Evolutionary conservation across 106 monocot genomes (phyloP), one percentile per base, ranked within the genome.

Genomic region (Iris macrosiphon): DNA sequence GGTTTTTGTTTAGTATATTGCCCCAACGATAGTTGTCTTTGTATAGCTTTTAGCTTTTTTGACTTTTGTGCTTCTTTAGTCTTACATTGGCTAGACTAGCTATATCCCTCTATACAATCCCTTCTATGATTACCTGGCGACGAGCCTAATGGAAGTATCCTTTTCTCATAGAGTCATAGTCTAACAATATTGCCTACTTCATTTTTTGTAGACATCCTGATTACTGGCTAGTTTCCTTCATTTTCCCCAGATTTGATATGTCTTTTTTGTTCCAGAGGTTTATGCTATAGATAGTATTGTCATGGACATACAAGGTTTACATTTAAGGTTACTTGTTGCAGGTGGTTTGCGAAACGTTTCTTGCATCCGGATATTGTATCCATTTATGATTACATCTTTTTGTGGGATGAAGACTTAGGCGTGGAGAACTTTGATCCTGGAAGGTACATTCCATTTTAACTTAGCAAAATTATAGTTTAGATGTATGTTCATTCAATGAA

Each of bases 331-430:
- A 16, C 3, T 71, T 72, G 8, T 55, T 67, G 37, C 76, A 93
- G 93, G 93, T 93, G 93, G 93, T 93, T 93, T 81, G 93, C 88
- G 23, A 93, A 93, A 41, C 83, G 93, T 26, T 93, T 93, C 70
- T 50, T 93, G 33, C 93, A 93, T 66, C 93, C 93, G 29, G 84
- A 84, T 79, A 75, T 88, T 37, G 69, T 93, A 21, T 75, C 74
- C 38, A 55, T 51, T 15, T 93, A 93, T 51, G 93, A 88, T 45
- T 84, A 81, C 32, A 67, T 93, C 35, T 88, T 93, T 73, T 51
- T 93, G 43, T 93, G 93, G 93, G 93, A 93, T 78, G 93, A 93
- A 75, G 93, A 93, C 62, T 43, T 93, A 26, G 93, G 84, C 9
- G 88, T 93, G 31, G 80, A 88, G 35, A 75, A 88, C 57, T 93